Evolutionary conservation across 495 filamentous ascomycete genomes (phyloP), one percentile per base, ranked within the genome.

Genomic region (Filosporella fistucella): DNA sequence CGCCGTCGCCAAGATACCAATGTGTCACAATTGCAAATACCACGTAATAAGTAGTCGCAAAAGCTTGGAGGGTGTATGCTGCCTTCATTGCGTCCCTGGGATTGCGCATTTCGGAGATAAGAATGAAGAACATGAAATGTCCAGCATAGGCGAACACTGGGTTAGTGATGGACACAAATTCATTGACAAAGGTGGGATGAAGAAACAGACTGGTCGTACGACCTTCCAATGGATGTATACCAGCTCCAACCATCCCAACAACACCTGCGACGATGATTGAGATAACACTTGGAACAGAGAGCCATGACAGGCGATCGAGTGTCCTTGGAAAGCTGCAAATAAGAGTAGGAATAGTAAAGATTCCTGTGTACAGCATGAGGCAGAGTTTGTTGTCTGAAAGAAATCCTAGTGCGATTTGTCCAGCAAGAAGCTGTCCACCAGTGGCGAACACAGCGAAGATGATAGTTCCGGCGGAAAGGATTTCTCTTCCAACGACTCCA

Each of bases 361-460:
- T 65, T 3, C 78, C 61, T 13, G 69, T 67, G 47, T 80, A 86
- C 3, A 77, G 65, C 35, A 84, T 75, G 1, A 78, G 75, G 56
- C 84, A 88, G 3, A 73, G 66, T 14, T 62, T 71, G 47, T 80
- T 74, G 8, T 75, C 59, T 1, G 80, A 82, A 21, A 86, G 63
- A 1, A 71, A 70, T 33, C 83, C 84, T 46, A 87, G 67, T 50
- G 76, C 74, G 14, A 87, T 77, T 5, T 72, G 71, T 47, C 84
- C 85, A 0, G 77, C 77, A 5, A 86, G 66, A 12, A 89, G 68
- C 44, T 88, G 84, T 13, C 77, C 78, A 3, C 72, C 82, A 69
- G 86, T 85, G 47, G 83, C 71, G 63, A 86, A 86, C 14, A 88
- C 61, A 24, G 86, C 69, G 59, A 88, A 82, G 24, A 85, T 60